phyloP scores from a whole-genome alignment of 2,329 filamentous ascomycete species.

The Thermoascus crustaceus region DNA sequence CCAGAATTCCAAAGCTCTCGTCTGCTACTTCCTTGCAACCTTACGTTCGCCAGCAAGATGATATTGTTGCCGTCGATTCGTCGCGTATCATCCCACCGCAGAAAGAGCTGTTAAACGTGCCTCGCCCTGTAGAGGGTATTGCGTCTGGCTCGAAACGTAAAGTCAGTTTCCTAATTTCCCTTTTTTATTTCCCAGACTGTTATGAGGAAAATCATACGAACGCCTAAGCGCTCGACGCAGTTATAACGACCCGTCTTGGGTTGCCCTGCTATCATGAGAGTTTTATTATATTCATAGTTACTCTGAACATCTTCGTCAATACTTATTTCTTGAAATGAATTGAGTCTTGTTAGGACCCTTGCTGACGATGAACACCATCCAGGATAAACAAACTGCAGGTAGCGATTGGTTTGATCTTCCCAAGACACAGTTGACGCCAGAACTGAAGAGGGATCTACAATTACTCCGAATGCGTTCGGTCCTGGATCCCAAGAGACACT shows the following conservation, averaged over 20 bases:
- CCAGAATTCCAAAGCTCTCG: conserved; percentile 45
- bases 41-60: conserved; percentile 47
- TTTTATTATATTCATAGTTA: conserved; percentile 61
- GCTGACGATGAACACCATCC: conserved; percentile 17
- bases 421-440: conserved; percentile 71
- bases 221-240: conserved; percentile 60
- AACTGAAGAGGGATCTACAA: conserved; percentile 83
- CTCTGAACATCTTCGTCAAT: conserved; percentile 46
- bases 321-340: conserved; percentile 24
- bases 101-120: conserved; percentile 39
- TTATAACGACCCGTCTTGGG: conserved; percentile 69
- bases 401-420: conserved; percentile 82
- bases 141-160: conserved; percentile 35
- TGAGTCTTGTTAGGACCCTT: conserved; percentile 21
- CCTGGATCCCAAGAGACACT: conserved; percentile 79
- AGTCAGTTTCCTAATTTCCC: conserved; percentile 9
- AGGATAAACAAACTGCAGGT: conserved; percentile 62
- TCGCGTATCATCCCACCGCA: conserved; percentile 43
- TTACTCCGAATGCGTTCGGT: conserved; percentile 82
- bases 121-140: conserved; percentile 42
- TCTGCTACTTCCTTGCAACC: conserved; percentile 41
- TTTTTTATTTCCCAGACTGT: conserved; percentile 21
- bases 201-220: conserved; percentile 75
- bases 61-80: conserved; percentile 47
- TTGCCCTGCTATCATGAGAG: conserved; percentile 63